A percentile compares a stretch with the other conserved stretches of the same genome.
Conservation (phyloP, 805 yeast genomes). For the Kuraishia hungarica region DNA sequence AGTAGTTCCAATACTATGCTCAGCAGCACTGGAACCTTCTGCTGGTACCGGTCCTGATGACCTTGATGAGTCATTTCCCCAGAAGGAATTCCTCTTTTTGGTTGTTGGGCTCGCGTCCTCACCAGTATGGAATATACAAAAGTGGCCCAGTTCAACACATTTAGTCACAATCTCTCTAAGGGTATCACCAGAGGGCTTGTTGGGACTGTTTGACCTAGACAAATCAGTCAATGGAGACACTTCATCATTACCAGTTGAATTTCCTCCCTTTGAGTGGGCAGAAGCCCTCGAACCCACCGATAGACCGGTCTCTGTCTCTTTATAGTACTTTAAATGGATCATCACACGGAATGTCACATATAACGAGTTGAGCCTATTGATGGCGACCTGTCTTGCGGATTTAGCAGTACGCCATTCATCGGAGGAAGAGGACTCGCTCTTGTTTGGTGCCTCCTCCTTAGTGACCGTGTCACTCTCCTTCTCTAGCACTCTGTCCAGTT, state of each 20-base stretch:
- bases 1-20: neutral
- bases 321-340: constrained; percentile 10
- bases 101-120: constrained; percentile 3
- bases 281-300: neutral
- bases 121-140: constrained; percentile 1
- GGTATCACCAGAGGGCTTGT: neutral
- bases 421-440: neutral
- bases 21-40: neutral
- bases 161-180: neutral
- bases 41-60: neutral
- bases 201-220: neutral
- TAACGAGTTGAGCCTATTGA: constrained; percentile 20
- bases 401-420: neutral
- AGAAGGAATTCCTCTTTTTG: neutral
- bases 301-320: neutral
- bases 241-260: neutral
- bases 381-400: constrained; percentile 6
- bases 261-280: neutral
- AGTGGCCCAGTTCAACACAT: neutral
- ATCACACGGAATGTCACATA: constrained; percentile 20
- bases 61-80: neutral
- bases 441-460: neutral
- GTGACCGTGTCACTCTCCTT: neutral
- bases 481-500: constrained; percentile 5
- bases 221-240: neutral